Conservation (phyloP, 257 asterid species). For the Scutellaria galericulata region DNA sequence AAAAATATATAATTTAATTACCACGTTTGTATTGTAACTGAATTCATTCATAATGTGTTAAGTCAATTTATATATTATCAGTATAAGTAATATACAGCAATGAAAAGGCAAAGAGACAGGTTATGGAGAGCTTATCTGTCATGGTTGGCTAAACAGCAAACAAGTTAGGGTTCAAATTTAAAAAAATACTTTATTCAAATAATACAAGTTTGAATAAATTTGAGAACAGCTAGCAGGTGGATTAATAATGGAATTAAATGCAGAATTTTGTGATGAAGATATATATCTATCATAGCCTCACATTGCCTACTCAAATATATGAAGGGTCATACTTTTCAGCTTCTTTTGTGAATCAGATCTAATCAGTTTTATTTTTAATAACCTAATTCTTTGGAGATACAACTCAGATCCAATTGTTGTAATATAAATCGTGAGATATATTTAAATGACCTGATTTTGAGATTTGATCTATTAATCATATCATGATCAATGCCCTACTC, state of each 20-base stretch:
- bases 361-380: too few relatives aligned
- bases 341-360: too few relatives aligned
- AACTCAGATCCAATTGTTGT: too few relatives aligned
- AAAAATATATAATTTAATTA: background rate
- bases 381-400: too few relatives aligned
- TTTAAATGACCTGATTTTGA: too few relatives aligned
- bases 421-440: too few relatives aligned
- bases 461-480: too few relatives aligned
- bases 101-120: slow-evolving; percentile 17
- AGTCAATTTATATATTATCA: background rate
- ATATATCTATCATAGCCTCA: background rate
- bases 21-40: background rate
- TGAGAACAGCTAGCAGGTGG: slow-evolving; percentile 19
- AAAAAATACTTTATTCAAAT: slow-evolving; percentile 3
- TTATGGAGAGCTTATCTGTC: slow-evolving; percentile 34
- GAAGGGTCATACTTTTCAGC: slow-evolving; percentile 4
- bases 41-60: background rate
- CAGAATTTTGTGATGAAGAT: slow-evolving; percentile 7
- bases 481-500: too few relatives aligned
- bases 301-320: slow-evolving; percentile 16
- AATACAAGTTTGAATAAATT: background rate
- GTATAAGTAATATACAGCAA: background rate
- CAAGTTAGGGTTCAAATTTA: slow-evolving; percentile 22
- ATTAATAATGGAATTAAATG: slow-evolving; percentile 10
- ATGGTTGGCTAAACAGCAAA: slow-evolving; percentile 36